Conservation (phyloP, 768 basidiomycete species). For the Hebeloma cylindrosporum region DNA sequence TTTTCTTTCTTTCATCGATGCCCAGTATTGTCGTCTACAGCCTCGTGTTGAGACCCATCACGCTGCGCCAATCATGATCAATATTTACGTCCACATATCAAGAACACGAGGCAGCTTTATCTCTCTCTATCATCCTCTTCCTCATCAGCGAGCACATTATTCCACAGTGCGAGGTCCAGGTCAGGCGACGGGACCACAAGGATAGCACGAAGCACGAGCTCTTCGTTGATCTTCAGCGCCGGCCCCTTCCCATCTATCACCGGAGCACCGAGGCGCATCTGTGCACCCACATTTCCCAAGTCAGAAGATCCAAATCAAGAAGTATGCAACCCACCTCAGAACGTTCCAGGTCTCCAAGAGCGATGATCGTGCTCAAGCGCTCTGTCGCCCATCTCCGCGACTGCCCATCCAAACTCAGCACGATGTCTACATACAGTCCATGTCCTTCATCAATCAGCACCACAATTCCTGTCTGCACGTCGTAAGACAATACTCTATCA, state of each 20-base stretch:
- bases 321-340: conserved; percentile 33
- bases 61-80: conserved; percentile 14
- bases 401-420: conserved; percentile 46
- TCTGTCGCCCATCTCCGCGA: conserved; percentile 52
- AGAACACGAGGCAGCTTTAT: conserved; percentile 4
- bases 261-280: conserved; percentile 44
- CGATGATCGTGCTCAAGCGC: conserved; percentile 49
- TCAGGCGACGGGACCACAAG: conserved; percentile 47
- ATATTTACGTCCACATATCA: conserved; percentile 3
- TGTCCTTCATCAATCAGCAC: conserved; percentile 49
- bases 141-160: conserved; percentile 24
- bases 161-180: conserved; percentile 50
- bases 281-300: conserved; percentile 7
- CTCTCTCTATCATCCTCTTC: conserved; percentile 12
- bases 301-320: conserved; percentile 8
- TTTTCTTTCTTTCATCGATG: neutral
- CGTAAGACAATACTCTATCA: conserved; percentile 57
- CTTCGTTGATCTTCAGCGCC: conserved; percentile 40
- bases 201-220: conserved; percentile 54
- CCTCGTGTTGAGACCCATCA: conserved; percentile 12
- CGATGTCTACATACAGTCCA: conserved; percentile 58
- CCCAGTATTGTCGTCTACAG: neutral
- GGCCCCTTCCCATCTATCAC: conserved; percentile 40
- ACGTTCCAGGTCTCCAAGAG: conserved; percentile 58
- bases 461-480: conserved; percentile 44